Evolutionary conservation across 2,329 filamentous ascomycete species (phyloP).

Genomic region (Didymella lethalis): DNA sequence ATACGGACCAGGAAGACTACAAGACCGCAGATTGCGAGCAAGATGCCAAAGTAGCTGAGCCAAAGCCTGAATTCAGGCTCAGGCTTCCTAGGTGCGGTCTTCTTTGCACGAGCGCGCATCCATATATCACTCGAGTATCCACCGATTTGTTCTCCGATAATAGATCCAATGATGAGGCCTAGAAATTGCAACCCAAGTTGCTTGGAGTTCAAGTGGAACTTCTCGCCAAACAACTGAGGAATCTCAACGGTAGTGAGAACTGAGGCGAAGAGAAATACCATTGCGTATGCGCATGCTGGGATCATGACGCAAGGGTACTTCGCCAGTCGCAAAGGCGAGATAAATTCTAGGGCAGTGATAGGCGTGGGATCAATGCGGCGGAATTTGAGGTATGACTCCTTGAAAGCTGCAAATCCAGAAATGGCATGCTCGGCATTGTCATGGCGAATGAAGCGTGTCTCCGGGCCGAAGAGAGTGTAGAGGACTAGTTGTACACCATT

Average conservation of each 20-base stretch:
- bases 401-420: constrained; percentile 49
- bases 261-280: constrained; percentile 64
- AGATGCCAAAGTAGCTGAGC: constrained; percentile 63
- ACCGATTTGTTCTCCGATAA: constrained; percentile 67
- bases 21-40: constrained; percentile 60
- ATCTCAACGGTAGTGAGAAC: constrained; percentile 66
- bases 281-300: constrained; percentile 62
- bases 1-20: constrained; percentile 64
- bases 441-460: constrained; percentile 62
- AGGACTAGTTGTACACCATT: constrained; percentile 65
- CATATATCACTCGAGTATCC: constrained; percentile 63
- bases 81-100: constrained; percentile 47
- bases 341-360: constrained; percentile 59
- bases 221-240: constrained; percentile 64
- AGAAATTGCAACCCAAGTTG: constrained; percentile 67
- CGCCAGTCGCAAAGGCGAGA: constrained; percentile 60
- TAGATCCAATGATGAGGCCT: constrained; percentile 63
- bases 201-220: constrained; percentile 65
- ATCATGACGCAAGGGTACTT: constrained; percentile 59
- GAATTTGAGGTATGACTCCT: constrained; percentile 57
- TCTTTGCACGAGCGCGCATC: constrained; percentile 56
- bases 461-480: constrained; percentile 60
- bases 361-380: constrained; percentile 63
- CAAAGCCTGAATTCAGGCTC: constrained; percentile 66
- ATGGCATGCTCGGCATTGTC: constrained; percentile 44